Base-by-base conservation (phyloP, 2,329 filamentous ascomycete species). In the Penicillium hesseltinei region DNA sequence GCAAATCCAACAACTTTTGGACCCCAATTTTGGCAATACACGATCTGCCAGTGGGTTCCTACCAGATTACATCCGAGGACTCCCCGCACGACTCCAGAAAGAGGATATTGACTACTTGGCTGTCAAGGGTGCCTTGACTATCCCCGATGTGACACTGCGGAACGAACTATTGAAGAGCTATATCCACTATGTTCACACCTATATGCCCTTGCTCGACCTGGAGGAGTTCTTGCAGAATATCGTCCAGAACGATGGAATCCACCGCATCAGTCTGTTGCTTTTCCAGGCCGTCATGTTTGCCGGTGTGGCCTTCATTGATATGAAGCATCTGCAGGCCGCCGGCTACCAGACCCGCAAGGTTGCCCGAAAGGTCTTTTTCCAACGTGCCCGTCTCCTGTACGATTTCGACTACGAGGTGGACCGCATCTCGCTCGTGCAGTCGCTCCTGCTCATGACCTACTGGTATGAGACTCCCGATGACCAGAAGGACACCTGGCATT, bases 401-500 rank as follows among this genome's bases (percentile, higher is more conserved):
- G 92, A 97, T 72, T 95, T 96, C 65, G 93, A 97, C 74, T 96
- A 95, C 73, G 93, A 97, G 75, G 85, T 87, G 44, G 92, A 97
- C 73, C 89, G 92, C 51, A 88, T 97, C 57, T 86, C 91, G 21
- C 83, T 97, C 25, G 91, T 97, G 17, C 93, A 97, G 75, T 88
- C 90, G 5, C 81, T 97, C 23, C 81, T 97, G 25, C 82, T 97
- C 58, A 92, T 97, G 89, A 96, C 92, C 4, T 96, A 96, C 73
- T 97, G 93, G 89, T 97, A 97, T 73, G 92, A 97, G 75, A 96
- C 91, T 13, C 92, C 92, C 0, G 92, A 97, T 75, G 93, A 97
- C 72, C 91, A 96, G 71, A 97, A 97, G 75, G 93, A 97, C 73
- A 97, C 92, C 45, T 97, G 93, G 90, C 92, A 97, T 72, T 97